These are phyloP conservation scores for Cyanodermella asteris DNA, from an alignment of 2,329 filamentous ascomycete genomes.

Conservation along the genomic window DNA sequence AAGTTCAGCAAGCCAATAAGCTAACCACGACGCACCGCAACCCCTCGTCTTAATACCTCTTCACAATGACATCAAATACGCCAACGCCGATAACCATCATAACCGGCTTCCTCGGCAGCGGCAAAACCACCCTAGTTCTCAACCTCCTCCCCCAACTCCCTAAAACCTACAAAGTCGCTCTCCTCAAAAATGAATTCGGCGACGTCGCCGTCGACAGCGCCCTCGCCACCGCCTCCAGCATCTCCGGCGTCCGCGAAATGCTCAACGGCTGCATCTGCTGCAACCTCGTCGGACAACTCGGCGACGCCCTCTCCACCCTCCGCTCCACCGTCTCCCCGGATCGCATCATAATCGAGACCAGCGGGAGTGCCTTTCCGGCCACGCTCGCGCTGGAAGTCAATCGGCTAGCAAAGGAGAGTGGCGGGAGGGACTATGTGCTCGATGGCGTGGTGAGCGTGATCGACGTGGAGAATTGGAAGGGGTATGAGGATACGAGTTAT, in stretches of 20 bases:
- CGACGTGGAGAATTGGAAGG: conserved; percentile 86
- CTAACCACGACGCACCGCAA: too few relatives aligned
- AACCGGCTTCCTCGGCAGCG: conserved; percentile 86
- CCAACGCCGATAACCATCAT: conserved; percentile 80
- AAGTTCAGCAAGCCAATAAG: too few relatives aligned
- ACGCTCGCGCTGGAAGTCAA: conserved; percentile 85
- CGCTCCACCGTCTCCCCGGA: conserved; percentile 41
- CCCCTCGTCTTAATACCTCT: too few relatives aligned
- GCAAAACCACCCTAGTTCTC: conserved; percentile 89
- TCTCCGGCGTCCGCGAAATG: conserved; percentile 77
- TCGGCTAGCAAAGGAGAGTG: conserved; percentile 47
- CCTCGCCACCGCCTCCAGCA: conserved; percentile 59
- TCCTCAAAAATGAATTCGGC: conserved; percentile 96
- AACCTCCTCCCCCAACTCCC: conserved; percentile 82
- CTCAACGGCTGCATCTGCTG: conserved; percentile 98
- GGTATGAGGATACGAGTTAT: conserved; percentile 77
- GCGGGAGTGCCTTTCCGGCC: conserved; percentile 67
- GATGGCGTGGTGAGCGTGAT: conserved; percentile 81
- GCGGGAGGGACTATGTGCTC: conserved; percentile 47
- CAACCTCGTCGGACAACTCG: conserved; percentile 83
- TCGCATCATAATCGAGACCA: conserved; percentile 85
- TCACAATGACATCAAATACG: conserved; percentile 29
- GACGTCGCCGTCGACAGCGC: conserved; percentile 86
- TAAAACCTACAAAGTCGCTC: conserved; percentile 69
- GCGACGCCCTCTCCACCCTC: conserved; percentile 57